Conservation (phyloP, 106 monocot genomes). For the Dendrobium huoshanense region DNA sequence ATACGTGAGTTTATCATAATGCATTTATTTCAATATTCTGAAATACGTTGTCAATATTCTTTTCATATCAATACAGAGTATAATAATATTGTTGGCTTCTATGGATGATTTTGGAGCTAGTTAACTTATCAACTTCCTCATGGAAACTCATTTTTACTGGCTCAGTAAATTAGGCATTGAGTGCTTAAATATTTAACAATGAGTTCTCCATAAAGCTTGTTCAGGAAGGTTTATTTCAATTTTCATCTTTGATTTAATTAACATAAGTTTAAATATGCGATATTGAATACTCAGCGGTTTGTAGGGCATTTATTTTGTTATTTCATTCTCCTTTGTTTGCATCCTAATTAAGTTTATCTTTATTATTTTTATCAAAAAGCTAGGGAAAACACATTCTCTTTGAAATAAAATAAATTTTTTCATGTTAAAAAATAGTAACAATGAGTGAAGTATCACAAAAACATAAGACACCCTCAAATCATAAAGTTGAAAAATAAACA, state of each 20-base stretch:
- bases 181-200: neutral
- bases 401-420: too few relatives aligned
- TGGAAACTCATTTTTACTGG: neutral
- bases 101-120: too few relatives aligned
- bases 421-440: too few relatives aligned
- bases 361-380: neutral
- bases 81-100: neutral
- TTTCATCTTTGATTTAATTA: neutral
- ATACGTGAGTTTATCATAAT: constrained; percentile 18
- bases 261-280: neutral
- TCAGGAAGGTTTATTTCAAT: neutral
- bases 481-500: too few relatives aligned
- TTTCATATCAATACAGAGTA: neutral
- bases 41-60: neutral
- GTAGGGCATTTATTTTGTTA: neutral
- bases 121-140: neutral
- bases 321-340: neutral
- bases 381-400: too few relatives aligned
- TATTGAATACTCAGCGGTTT: neutral
- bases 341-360: neutral
- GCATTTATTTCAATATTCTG: neutral
- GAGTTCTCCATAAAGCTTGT: neutral
- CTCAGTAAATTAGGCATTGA: neutral
- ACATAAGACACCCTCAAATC: too few relatives aligned
- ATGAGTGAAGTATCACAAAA: too few relatives aligned